Evolutionary conservation across 2,329 filamentous ascomycete genomes (phyloP).

Genomic region (Aspergillus brasiliensis): DNA sequence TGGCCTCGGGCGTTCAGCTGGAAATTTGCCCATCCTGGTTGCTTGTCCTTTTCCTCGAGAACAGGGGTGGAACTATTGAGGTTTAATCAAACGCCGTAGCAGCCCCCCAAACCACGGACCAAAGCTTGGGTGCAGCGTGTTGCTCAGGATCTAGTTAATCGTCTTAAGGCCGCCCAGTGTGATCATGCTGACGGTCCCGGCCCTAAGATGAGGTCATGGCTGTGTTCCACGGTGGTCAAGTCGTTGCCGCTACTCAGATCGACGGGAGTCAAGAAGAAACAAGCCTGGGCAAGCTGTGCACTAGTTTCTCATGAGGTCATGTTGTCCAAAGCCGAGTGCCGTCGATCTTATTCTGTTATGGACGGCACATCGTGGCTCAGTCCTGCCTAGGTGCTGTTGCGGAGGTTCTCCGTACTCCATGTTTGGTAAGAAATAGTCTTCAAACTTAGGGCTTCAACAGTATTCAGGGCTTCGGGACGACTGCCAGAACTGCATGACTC

Average conservation of each 20-base stretch:
- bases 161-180: neutral
- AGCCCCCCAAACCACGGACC: neutral
- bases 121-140: neutral
- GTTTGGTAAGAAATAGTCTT: neutral
- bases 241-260: neutral
- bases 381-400: neutral
- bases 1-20: neutral
- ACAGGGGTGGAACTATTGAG: neutral
- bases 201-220: neutral
- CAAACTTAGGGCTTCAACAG: neutral
- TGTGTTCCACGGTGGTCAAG: neutral
- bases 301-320: constrained; percentile 5
- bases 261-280: constrained; percentile 5
- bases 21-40: neutral
- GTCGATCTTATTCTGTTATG: neutral
- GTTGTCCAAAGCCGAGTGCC: neutral
- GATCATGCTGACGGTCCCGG: neutral
- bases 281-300: constrained; percentile 1
- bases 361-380: neutral
- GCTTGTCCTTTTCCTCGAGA: neutral
- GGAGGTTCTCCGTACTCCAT: neutral
- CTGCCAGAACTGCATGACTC: neutral
- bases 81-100: neutral
- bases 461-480: neutral
- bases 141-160: neutral